Percentiles rank a stretch among this genome's conserved stretches.
Conservation (phyloP, 257 asterid genomes). For the Ballota nigra region DNA sequence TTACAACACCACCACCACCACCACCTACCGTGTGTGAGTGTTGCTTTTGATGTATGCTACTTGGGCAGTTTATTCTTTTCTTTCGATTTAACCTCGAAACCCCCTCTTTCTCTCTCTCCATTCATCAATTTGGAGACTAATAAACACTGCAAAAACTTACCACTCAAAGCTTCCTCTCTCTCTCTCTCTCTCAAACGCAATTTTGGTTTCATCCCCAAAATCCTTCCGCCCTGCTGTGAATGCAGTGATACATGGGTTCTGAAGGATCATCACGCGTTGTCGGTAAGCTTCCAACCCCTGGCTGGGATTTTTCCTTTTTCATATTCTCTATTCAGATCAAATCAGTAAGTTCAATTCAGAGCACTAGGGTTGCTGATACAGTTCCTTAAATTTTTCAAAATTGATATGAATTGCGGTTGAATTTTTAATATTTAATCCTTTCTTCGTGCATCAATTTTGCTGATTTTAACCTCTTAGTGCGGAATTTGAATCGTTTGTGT, state of each 20-base stretch:
- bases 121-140: background rate
- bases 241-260: slow-evolving; percentile 52
- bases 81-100: slow-evolving; percentile 21
- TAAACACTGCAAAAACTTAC: slow-evolving; percentile 6
- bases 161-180: background rate
- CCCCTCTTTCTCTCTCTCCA: background rate
- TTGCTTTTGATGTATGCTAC: background rate
- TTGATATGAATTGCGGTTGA: background rate
- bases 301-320: background rate
- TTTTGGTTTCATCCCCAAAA: background rate
- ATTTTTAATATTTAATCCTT: background rate
- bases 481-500: slow-evolving; percentile 1
- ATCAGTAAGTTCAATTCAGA: background rate
- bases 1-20: too few relatives aligned
- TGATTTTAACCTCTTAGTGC: background rate
- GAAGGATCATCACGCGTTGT: slow-evolving; percentile 67
- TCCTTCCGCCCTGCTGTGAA: slow-evolving; percentile 6
- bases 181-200: background rate
- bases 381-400: background rate
- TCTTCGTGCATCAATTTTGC: background rate
- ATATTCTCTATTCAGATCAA: background rate
- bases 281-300: slow-evolving; percentile 44
- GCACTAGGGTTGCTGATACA: slow-evolving; percentile 20
- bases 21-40: background rate
- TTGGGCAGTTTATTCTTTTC: slow-evolving; percentile 19